Percentiles rank a stretch among this genome's conserved stretches.
Evolutionary conservation across 768 basidiomycete species (phyloP).

Genomic region (Tricholoma furcatifolium): DNA sequence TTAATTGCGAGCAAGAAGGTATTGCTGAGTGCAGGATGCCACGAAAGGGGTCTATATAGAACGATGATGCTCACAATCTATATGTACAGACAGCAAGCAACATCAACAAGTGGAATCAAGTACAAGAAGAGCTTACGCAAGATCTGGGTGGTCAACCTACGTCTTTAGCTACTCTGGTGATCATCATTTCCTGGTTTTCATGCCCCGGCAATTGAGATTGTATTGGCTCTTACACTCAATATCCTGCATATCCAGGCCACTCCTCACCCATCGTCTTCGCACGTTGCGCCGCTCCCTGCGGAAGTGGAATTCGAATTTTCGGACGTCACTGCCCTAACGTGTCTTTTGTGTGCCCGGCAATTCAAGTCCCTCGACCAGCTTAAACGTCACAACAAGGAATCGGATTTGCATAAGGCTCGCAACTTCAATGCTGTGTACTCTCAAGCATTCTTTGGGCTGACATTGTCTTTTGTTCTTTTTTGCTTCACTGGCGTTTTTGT

Average conservation of each 20-base stretch:
- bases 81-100: constrained; percentile 73
- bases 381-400: constrained; percentile 88
- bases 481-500: constrained; percentile 10
- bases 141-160: constrained; percentile 27
- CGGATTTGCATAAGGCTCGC: constrained; percentile 91
- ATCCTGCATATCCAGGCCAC: constrained; percentile 26
- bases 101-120: constrained; percentile 97
- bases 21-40: constrained; percentile 11
- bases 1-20: constrained; percentile 87
- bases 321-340: constrained; percentile 71
- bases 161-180: constrained; percentile 31
- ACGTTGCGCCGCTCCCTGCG: constrained; percentile 23
- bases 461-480: constrained; percentile 24
- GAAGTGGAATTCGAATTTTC: constrained; percentile 82
- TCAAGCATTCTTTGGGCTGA: constrained; percentile 28
- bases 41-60: neutral
- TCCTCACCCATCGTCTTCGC: constrained; percentile 16
- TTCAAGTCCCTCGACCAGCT: constrained; percentile 89
- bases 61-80: constrained; percentile 9
- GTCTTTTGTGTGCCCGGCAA: constrained; percentile 89
- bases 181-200: constrained; percentile 26
- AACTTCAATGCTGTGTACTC: constrained; percentile 37
- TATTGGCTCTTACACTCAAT: constrained; percentile 26
- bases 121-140: constrained; percentile 81
- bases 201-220: constrained; percentile 18